A percentile compares a stretch with the other conserved stretches of the same genome.
Conservation (phyloP, 495 filamentous ascomycete genomes). For the Cercophora newfieldiana region DNA sequence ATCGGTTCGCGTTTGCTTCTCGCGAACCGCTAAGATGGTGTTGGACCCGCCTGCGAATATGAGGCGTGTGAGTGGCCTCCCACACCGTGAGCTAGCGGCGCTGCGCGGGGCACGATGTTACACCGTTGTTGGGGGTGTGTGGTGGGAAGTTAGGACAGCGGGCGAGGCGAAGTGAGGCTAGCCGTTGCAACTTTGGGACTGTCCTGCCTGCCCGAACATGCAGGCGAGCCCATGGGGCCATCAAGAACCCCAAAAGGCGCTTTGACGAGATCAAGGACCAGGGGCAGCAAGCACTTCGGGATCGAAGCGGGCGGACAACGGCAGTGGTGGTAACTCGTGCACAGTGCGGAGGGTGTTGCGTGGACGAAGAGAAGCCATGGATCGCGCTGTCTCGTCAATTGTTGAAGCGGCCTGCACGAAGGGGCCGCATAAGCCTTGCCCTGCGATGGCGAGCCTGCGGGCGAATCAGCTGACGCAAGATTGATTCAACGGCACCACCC, state of each 20-base stretch:
- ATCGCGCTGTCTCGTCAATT: conserved; percentile 8
- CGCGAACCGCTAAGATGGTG: background rate
- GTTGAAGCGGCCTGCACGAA: conserved; percentile 23
- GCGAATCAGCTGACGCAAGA: conserved; percentile 35
- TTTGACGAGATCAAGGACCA: conserved; percentile 1
- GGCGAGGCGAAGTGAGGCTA: background rate
- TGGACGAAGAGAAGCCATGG: conserved; percentile 1
- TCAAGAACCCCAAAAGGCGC: conserved; percentile 3
- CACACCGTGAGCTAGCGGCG: background rate
- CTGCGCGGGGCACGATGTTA: conserved; percentile 26
- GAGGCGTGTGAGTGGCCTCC: conserved; percentile 8
- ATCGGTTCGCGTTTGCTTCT: background rate
- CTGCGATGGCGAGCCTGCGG: conserved; percentile 2
- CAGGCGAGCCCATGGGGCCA: conserved; percentile 21
- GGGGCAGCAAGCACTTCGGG: too few species aligned
- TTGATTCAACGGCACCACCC: conserved; percentile 19
- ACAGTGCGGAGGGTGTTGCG: background rate
- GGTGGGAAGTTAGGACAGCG: conserved; percentile 7
- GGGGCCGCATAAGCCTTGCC: conserved; percentile 31
- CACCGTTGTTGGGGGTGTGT: conserved; percentile 27
- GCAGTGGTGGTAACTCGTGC: background rate
- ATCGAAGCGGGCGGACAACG: too few species aligned
- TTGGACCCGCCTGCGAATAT: conserved; percentile 1
- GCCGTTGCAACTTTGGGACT: conserved; percentile 1
- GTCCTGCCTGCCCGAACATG: background rate